A percentile compares a stretch with the other conserved stretches of the same genome.
phyloP scores from a whole-genome alignment of 352 stramenopile species.

The Globisporangium irregulare region DNA sequence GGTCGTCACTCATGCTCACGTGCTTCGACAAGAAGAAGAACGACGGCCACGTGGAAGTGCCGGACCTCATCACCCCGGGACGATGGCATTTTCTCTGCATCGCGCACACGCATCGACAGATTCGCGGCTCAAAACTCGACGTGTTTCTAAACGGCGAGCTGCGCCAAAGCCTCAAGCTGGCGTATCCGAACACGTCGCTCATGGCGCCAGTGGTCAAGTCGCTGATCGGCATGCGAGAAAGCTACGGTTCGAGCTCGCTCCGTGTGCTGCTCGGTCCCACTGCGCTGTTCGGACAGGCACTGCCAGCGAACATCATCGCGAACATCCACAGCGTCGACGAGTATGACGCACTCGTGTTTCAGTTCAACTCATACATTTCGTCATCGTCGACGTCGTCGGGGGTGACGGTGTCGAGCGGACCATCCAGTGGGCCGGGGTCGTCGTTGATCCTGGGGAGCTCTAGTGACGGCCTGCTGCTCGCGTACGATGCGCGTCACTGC shows the following conservation, averaged over 20 bases:
- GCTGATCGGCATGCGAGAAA: conserved; percentile 76
- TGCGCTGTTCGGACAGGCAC: conserved; percentile 53
- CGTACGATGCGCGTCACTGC: conserved; percentile 64
- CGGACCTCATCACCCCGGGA: conserved; percentile 59
- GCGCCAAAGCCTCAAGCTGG: conserved; percentile 67
- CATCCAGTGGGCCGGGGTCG: conserved; percentile 15
- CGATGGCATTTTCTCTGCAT: conserved; percentile 82
- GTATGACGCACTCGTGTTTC: conserved; percentile 70
- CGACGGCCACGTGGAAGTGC: conserved; percentile 74
- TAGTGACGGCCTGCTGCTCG: conserved; percentile 55
- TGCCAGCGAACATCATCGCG: conserved; percentile 55
- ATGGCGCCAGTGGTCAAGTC: conserved; percentile 78
- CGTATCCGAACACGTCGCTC: conserved; percentile 74
- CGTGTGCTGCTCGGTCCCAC: conserved; percentile 63
- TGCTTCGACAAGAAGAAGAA: conserved; percentile 87
- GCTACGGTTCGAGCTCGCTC: conserved; percentile 52
- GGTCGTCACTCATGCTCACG: conserved; percentile 73
- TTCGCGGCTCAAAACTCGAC: conserved; percentile 80
- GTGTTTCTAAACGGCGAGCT: conserved; percentile 77
- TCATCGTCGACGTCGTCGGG: conserved; percentile 59
- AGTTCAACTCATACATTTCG: conserved; percentile 78
- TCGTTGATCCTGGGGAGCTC: conserved; percentile 27
- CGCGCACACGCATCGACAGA: conserved; percentile 81
- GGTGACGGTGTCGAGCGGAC: conserved; percentile 21
- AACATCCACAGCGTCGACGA: conserved; percentile 71